These are phyloP conservation scores for Diutina pseudorugosa DNA, from an alignment of 1,139 yeast species.

Conservation along the genomic window DNA sequence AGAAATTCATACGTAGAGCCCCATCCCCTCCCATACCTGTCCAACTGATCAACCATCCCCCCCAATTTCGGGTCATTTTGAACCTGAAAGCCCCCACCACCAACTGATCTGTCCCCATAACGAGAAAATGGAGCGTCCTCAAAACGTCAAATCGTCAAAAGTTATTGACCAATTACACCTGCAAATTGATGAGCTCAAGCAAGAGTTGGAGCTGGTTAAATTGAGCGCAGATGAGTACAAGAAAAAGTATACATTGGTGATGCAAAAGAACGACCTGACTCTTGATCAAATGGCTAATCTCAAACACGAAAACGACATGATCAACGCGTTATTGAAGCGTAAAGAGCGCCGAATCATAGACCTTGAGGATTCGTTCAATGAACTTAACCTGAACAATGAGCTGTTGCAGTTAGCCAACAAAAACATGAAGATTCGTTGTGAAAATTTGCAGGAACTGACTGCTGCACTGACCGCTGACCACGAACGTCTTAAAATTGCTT, in stretches of 20 bases:
- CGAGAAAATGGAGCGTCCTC: conserved; percentile 1
- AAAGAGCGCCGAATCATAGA: conserved; percentile 55
- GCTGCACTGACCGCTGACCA: conserved; percentile 36
- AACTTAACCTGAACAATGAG: conserved; percentile 32
- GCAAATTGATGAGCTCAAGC: conserved; percentile 39
- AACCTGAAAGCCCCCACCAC: not conserved
- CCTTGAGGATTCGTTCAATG: conserved; percentile 43
- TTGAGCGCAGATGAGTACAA: conserved; percentile 25
- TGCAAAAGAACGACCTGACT: conserved; percentile 43
- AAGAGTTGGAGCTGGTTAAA: conserved; percentile 35
- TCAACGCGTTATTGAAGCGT: conserved; percentile 47
- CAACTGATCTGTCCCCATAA: not conserved
- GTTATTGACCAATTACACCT: conserved; percentile 49
- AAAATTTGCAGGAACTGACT: conserved; percentile 36
- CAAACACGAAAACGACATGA: conserved; percentile 60
- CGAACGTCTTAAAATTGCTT: conserved; percentile 47
- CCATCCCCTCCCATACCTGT: not conserved
- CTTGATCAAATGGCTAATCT: conserved; percentile 59
- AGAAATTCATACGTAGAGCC: conserved; percentile 3
- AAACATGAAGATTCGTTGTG: conserved; percentile 36
- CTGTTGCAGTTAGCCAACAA: conserved; percentile 33
- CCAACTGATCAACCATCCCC: not conserved
- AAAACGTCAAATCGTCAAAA: conserved; percentile 19
- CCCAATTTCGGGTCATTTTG: not conserved
- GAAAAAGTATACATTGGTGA: conserved; percentile 35